Evolutionary conservation across 441 rosid species (phyloP), one percentile per base, ranked within the genome.

Genomic region (Gossypium davidsonii): DNA sequence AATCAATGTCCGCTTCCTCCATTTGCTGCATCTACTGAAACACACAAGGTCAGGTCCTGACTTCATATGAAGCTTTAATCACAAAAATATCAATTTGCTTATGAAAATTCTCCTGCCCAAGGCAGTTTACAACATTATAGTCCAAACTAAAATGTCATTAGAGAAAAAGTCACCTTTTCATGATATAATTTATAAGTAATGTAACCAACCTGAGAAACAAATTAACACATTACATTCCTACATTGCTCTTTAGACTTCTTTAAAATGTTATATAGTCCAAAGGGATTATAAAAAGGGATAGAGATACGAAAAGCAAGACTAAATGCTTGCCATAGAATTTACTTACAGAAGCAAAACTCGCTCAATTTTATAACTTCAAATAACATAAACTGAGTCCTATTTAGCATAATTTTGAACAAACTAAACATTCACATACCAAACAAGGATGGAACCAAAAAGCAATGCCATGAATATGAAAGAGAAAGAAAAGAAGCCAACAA

Each of bases 1-100:
- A 78, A 52, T 88, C 93, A 81, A 81, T 73, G 72, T 90, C 87
- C 87, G 79, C 74, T 62, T 88, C 83, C 67, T 90, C 96, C 96
- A 88, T 90, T 51, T 63, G 21, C 71, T 65, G 46, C 12, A 73
- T 18, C 2, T 14, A 37, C 14, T 3, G 20, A 48, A 49, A 28
- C 21, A 49, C 2, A 46, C 25, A 66, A 23, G 42, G 37, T 66
- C 56, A 66, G 20, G n/a, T 53, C 52, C 58, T 55, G 3, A 67
- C 15, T 8, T 25, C 48, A 21, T 67, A n/a, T 48, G 15, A 49
- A 49, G 71, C 7, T 44, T 71, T 23, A 42, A 42, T 58, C 23
- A 57, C 5, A 71, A 58, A n/a, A 59, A 14, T 7, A 14, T 25
- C 42, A n/a, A 67, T 49, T 49, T 25, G 44, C 57, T 49, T 7